Evolutionary conservation across 1,284 basidiomycete species (phyloP).

Genomic region (Sutorius eximius): DNA sequence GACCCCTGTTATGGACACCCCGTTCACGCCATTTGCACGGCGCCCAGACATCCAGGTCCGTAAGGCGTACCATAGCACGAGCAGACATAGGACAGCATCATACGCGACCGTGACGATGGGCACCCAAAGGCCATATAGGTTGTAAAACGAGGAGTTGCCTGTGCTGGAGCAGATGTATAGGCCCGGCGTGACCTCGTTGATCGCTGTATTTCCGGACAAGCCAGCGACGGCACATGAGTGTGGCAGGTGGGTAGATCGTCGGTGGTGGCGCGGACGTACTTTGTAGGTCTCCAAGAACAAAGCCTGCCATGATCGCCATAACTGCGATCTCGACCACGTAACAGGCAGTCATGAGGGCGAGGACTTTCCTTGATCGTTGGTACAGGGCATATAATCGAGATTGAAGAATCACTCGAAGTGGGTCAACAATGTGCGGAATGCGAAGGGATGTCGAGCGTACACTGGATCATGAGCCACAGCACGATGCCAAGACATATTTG

Average conservation of each 20-base stretch:
- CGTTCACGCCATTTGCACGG: background rate
- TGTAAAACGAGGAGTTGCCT: slow-evolving; percentile 6
- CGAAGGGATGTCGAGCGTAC: slow-evolving; percentile 3
- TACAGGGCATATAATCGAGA: slow-evolving; percentile 22
- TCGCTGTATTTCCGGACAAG: slow-evolving; percentile 3
- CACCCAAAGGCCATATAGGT: slow-evolving; percentile 18
- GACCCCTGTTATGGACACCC: slow-evolving; percentile 2
- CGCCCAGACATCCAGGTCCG: slow-evolving; percentile 6
- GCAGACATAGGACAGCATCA: slow-evolving; percentile 14
- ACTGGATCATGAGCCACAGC: slow-evolving; percentile 7
- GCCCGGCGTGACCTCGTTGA: slow-evolving; percentile 8
- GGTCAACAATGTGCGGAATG: background rate
- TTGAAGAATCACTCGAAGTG: slow-evolving; percentile 14
- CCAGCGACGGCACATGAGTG: background rate
- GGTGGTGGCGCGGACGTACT: slow-evolving; percentile 3
- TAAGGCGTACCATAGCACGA: slow-evolving; percentile 17
- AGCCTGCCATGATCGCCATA: background rate
- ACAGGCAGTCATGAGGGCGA: slow-evolving; percentile 7
- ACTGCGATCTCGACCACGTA: slow-evolving; percentile 12
- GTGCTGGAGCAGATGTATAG: slow-evolving; percentile 15
- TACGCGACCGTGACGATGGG: slow-evolving; percentile 16
- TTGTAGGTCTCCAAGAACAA: background rate
- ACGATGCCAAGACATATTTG: slow-evolving; percentile 1
- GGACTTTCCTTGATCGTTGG: slow-evolving; percentile 6
- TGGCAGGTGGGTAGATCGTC: background rate